Percentiles rank a stretch among this genome's conserved stretches.
Conservation (phyloP, 2,329 filamentous ascomycete species). For the Dothiorella sarmentorum region DNA sequence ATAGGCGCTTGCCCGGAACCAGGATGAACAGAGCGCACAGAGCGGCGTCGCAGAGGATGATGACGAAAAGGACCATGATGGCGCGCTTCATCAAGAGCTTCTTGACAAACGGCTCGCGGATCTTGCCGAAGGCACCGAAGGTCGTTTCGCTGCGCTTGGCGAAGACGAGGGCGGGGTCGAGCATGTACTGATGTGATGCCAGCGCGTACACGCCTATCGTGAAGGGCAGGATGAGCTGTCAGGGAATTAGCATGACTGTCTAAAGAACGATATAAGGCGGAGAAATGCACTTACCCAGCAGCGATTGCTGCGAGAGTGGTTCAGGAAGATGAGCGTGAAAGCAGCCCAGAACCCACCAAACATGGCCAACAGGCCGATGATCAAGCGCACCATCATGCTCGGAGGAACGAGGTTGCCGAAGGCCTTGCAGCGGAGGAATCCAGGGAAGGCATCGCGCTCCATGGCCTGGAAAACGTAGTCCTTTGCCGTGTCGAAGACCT, state of each 20-base stretch:
- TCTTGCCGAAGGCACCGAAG: conserved; percentile 83
- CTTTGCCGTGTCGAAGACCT: conserved; percentile 95
- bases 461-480: conserved; percentile 99
- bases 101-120: conserved; percentile 87
- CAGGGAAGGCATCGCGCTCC: conserved; percentile 98
- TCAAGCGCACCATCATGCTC: conserved; percentile 79
- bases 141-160: conserved; percentile 95
- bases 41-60: conserved; percentile 72
- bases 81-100: conserved; percentile 81
- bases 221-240: conserved; percentile 81
- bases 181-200: conserved; percentile 88
- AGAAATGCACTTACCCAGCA: conserved; percentile 68
- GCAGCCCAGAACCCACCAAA: conserved; percentile 93
- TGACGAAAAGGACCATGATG: conserved; percentile 73
- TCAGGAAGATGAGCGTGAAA: conserved; percentile 88
- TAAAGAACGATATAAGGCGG: too few species aligned
- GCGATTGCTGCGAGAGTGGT: conserved; percentile 68
- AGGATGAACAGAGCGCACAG: conserved; percentile 89
- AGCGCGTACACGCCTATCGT: conserved; percentile 86
- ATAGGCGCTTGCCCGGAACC: conserved; percentile 83
- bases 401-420: conserved; percentile 92
- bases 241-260: too few species aligned
- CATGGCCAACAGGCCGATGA: conserved; percentile 79
- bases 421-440: conserved; percentile 91
- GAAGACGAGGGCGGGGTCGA: conserved; percentile 87